Conservation (phyloP, 176 grass and related monocot genomes). For the Paspalum notatum region DNA sequence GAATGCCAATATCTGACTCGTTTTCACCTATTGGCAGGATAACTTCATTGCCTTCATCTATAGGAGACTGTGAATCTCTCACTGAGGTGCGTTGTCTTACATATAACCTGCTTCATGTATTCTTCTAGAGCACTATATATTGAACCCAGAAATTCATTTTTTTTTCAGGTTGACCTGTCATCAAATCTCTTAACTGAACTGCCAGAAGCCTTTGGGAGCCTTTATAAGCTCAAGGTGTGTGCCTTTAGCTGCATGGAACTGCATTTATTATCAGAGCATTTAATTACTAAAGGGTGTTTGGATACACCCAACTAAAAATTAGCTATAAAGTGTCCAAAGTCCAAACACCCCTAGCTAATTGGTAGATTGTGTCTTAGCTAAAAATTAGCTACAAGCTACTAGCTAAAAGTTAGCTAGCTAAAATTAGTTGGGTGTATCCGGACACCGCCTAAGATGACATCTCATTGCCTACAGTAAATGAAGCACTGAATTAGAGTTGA, state of each 20-base stretch:
- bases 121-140: constrained; percentile 3
- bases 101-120: constrained; percentile 6
- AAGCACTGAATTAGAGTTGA: neutral
- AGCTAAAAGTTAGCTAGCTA: too few relatives aligned
- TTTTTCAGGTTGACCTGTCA: constrained; percentile 79
- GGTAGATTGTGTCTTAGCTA: too few relatives aligned
- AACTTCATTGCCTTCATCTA: constrained; percentile 68
- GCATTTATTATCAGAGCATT: neutral
- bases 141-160: constrained; percentile 25
- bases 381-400: too few relatives aligned
- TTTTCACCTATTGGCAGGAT: constrained; percentile 63
- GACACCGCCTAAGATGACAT: constrained; percentile 2
- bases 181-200: constrained; percentile 81
- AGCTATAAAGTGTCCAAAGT: too few relatives aligned
- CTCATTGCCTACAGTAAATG: neutral
- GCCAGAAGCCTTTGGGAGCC: constrained; percentile 71
- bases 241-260: constrained; percentile 36
- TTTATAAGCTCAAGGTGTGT: constrained; percentile 78
- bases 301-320: too few relatives aligned
- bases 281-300: neutral
- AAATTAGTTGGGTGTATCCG: too few relatives aligned
- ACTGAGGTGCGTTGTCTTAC: constrained; percentile 53
- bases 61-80: constrained; percentile 82
- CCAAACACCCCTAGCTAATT: too few relatives aligned
- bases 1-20: constrained; percentile 4